Conservation (phyloP, 345 rosid species). For the Aquilaria sinensis region DNA sequence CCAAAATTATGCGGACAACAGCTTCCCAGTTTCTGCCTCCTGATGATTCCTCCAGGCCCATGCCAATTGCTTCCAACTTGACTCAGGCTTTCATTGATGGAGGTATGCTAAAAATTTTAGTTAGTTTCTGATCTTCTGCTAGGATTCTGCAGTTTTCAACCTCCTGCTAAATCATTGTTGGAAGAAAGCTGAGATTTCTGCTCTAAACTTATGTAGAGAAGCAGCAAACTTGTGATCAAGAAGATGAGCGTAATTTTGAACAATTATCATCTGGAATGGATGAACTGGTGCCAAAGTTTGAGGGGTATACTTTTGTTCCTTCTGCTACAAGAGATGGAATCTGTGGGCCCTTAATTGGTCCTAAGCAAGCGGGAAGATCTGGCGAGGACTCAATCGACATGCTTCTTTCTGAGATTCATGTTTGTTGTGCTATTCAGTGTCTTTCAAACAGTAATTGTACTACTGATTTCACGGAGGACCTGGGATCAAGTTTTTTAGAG, state of each 20-base stretch:
- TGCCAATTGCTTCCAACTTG: conserved; percentile 8
- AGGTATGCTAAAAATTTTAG: conserved; percentile 13
- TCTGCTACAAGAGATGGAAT: neutral
- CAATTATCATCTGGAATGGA: conserved; percentile 10
- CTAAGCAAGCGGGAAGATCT: conserved; percentile 7
- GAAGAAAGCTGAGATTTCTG: conserved; percentile 5
- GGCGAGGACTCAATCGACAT: neutral
- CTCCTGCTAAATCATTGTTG: conserved; percentile 2
- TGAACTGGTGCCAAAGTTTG: conserved; percentile 1
- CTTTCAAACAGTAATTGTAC: neutral
- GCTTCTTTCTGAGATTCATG: neutral
- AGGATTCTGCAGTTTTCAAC: neutral
- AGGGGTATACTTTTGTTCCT: conserved; percentile 1
- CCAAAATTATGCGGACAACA: neutral
- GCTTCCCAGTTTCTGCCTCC: conserved; percentile 12
- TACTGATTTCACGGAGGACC: neutral
- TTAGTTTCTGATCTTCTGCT: neutral
- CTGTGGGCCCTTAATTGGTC: conserved; percentile 3
- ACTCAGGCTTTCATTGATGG: conserved; percentile 10
- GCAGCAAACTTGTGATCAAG: conserved; percentile 10
- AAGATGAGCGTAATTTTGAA: conserved; percentile 2
- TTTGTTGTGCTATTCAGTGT: conserved; percentile 3
- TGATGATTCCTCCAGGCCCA: conserved; percentile 5
- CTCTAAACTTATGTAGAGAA: conserved; percentile 8
- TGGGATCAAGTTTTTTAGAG: conserved; percentile 1